Conservation (phyloP, 1,139 yeast species). For the Kluyveromyces marxianus region DNA sequence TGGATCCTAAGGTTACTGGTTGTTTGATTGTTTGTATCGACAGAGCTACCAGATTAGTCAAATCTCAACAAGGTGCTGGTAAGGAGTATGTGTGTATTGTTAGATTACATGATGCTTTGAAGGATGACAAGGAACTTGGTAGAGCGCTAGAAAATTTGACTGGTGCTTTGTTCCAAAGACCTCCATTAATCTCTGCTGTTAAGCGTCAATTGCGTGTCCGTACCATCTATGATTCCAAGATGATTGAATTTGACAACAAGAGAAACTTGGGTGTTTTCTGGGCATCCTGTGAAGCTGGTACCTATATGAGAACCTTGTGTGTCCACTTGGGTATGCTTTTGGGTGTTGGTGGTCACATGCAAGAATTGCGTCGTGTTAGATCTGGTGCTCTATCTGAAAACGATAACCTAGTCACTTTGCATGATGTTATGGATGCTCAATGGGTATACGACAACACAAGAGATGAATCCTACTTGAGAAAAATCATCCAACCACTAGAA, state of each 20-base stretch:
- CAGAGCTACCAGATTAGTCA: conserved; percentile 95
- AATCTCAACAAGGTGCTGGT: conserved; percentile 99
- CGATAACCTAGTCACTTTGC: conserved; percentile 90
- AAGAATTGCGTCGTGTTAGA: conserved; percentile 97
- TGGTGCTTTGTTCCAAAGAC: conserved; percentile 98
- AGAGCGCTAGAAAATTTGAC: conserved; percentile 88
- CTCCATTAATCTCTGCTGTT: conserved; percentile 97
- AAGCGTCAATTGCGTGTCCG: conserved; percentile 98
- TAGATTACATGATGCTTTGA: conserved; percentile 86
- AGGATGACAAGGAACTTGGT: conserved; percentile 84
- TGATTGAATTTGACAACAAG: conserved; percentile 93
- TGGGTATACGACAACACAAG: conserved; percentile 96
- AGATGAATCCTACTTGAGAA: conserved; percentile 91
- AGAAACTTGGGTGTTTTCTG: conserved; percentile 97
- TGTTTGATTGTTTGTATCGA: conserved; percentile 97
- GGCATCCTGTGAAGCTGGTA: conserved; percentile 99
- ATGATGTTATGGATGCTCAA: conserved; percentile 96
- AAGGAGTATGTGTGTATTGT: conserved; percentile 98
- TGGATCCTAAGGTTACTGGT: conserved; percentile 98
- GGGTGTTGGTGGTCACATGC: conserved; percentile 99
- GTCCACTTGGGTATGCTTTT: conserved; percentile 96
- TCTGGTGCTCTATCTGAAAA: conserved; percentile 91
- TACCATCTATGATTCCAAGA: conserved; percentile 92
- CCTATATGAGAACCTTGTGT: conserved; percentile 98
- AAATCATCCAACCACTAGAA: conserved; percentile 92